Evolutionary conservation across 371 early-diverging fungal species (phyloP), one percentile per base, ranked within the genome.

Genomic region (Choanephora cucurbitarum): DNA sequence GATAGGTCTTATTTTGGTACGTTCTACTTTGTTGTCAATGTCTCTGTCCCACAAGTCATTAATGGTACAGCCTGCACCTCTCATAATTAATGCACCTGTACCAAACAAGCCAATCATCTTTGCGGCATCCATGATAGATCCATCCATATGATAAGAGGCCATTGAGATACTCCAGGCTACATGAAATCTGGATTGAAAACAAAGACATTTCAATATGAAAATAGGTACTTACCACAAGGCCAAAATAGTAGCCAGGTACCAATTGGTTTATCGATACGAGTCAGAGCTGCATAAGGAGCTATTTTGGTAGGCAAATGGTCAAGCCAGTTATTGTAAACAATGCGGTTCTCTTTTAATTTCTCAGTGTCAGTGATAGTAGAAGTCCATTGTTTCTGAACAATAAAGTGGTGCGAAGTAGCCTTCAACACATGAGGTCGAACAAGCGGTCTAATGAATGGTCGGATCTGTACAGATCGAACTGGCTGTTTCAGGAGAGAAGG

Each of bases 11-110:
- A 77, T 73, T 44, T 83, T 82, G 3, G 98, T 97, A 18, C 97
- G 71, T 62, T 88, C 93, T 0, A 96, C 95, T 73, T 83, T 84
- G 46, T 82, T 82, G 69, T 98, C 97, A 42, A 94, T 82, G 53
- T 93, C 84, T 31, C 83, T 70, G 69, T 98, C 97, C 97, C 96
- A 96, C 61, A 98, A 73, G 66, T 97, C 98, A 69, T 98, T 98
- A 57, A 98, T 91, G 0, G 94, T 95, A 73, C 98, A 98, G 19
- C 97, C 97, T 19, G 96, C 97, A 3, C 96, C 95, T 21, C 98
- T 85, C 96, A 98, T 96, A n/a, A 93, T 80, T 2, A 96, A 61
- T 5, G 95, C 91, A 15, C 97, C 98, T 1, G 85, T 70, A 18
- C 88, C 90, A 80, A 97, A 97, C n/a, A 97, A 69, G 0, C 82